Conservation (phyloP, 352 stramenopile species). For the Phytophthora boehmeriae region DNA sequence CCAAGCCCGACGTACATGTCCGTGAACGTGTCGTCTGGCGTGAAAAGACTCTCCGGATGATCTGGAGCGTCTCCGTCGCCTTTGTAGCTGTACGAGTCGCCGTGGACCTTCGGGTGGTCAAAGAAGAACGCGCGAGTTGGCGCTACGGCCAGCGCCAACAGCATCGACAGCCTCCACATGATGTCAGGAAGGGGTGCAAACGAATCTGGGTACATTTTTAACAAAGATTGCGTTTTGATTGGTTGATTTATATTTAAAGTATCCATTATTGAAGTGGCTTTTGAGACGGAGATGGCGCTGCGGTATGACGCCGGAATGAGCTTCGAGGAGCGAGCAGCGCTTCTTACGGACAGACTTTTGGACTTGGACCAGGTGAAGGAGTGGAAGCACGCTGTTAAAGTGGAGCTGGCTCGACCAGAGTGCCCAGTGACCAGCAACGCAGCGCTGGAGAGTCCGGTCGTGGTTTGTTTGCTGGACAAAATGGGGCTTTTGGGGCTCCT, state of each 20-base stretch:
- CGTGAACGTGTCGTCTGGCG: slow-evolving; percentile 50
- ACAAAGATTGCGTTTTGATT: slow-evolving; percentile 6
- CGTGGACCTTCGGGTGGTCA: slow-evolving; percentile 45
- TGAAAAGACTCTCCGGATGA: slow-evolving; percentile 48
- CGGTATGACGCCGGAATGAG: slow-evolving; percentile 17
- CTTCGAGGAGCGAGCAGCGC: slow-evolving; percentile 52
- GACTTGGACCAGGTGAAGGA: slow-evolving; percentile 48
- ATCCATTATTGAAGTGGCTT: slow-evolving; percentile 27
- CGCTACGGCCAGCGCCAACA: slow-evolving; percentile 11
- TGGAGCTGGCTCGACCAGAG: slow-evolving; percentile 54
- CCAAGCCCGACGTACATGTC: slow-evolving; percentile 40
- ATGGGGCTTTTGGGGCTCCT: slow-evolving; percentile 54
- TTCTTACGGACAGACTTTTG: slow-evolving; percentile 55
- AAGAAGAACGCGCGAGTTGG: slow-evolving; percentile 45
- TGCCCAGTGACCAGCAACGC: slow-evolving; percentile 50
- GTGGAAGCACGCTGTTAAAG: slow-evolving; percentile 61
- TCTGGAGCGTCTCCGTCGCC: slow-evolving; percentile 53
- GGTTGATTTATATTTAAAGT: background rate
- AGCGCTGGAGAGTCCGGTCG: slow-evolving; percentile 36
- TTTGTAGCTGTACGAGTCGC: slow-evolving; percentile 56
- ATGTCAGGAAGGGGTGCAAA: slow-evolving; percentile 7
- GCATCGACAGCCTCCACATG: slow-evolving; percentile 7
- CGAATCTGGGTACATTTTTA: background rate
- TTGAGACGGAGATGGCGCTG: slow-evolving; percentile 4
- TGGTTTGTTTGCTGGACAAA: slow-evolving; percentile 61